These are phyloP conservation scores for Salix viminalis DNA, from an alignment of 345 rosid species.

Conservation along the genomic window DNA sequence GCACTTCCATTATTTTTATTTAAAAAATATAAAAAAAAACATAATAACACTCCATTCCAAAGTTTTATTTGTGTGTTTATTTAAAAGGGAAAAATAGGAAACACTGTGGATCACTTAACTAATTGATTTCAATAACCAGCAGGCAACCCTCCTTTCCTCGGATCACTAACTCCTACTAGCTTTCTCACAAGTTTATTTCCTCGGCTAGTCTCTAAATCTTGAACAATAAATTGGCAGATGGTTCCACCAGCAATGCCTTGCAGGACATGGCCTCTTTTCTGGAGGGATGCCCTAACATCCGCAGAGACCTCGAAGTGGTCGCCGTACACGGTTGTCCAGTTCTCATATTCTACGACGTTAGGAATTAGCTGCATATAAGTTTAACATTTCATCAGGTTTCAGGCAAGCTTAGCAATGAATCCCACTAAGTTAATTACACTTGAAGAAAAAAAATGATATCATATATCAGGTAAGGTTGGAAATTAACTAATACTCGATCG, in stretches of 20 bases:
- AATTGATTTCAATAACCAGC: constrained; percentile 46
- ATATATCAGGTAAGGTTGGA: too few species aligned
- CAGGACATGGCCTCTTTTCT: constrained; percentile 48
- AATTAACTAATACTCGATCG: too few species aligned
- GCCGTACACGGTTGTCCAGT: constrained; percentile 45
- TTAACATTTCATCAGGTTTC: too few species aligned
- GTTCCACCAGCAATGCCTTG: constrained; percentile 36
- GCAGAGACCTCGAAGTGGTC: constrained; percentile 51
- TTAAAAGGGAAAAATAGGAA: too few species aligned
- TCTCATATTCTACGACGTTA: constrained; percentile 40
- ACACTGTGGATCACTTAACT: too few species aligned
- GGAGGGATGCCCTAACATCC: constrained; percentile 33
- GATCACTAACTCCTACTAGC: constrained; percentile 60
- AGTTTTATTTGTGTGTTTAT: too few species aligned
- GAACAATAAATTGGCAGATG: constrained; percentile 46
- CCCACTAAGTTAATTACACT: too few species aligned
- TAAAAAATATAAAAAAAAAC: too few species aligned
- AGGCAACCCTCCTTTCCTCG: constrained; percentile 66
- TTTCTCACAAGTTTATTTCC: constrained; percentile 10
- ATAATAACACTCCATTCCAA: too few species aligned
- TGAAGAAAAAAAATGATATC: too few species aligned
- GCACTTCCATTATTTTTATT: too few species aligned
- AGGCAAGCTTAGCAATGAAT: too few species aligned
- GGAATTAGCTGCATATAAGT: constrained; percentile 40
- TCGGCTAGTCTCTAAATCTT: constrained; percentile 13